Conservation (phyloP, 768 basidiomycete species). For the Panellus pusillus region DNA sequence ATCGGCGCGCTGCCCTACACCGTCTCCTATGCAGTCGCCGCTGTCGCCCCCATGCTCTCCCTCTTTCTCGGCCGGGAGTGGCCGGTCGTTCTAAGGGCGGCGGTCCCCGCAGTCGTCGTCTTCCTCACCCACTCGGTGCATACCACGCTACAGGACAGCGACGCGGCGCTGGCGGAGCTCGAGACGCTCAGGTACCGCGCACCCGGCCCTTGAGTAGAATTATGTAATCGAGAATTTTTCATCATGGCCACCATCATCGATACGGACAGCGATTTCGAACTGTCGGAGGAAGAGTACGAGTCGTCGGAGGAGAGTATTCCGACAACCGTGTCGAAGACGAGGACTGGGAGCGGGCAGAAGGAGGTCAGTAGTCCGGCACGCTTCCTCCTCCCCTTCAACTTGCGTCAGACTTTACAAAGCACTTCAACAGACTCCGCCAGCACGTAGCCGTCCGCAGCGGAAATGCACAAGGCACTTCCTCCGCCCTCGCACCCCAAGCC, state of each 20-base stretch:
- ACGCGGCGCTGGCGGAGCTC: conserved; percentile 48
- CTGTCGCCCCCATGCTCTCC: conserved; percentile 49
- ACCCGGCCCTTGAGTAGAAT: too few species aligned
- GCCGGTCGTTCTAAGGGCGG: conserved; percentile 59
- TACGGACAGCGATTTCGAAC: conserved; percentile 9
- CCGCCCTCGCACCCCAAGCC: conserved; percentile 47
- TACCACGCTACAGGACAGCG: conserved; percentile 43
- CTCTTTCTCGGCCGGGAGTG: conserved; percentile 49
- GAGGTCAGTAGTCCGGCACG: conserved; percentile 50
- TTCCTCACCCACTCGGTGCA: conserved; percentile 47
- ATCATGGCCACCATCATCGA: conserved; percentile 32
- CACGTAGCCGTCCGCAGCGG: conserved; percentile 84
- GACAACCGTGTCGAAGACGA: conserved; percentile 77
- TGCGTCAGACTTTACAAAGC: conserved; percentile 91
- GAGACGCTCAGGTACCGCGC: conserved; percentile 57
- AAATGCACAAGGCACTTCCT: conserved; percentile 58
- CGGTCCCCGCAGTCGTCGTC: conserved; percentile 41
- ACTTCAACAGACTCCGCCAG: conserved; percentile 92
- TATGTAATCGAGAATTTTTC: neutral
- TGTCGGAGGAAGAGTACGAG: conserved; percentile 24
- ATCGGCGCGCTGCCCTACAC: conserved; percentile 32
- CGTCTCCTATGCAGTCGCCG: conserved; percentile 39
- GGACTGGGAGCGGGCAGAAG: conserved; percentile 84
- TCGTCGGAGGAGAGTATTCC: conserved; percentile 50
- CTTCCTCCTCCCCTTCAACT: conserved; percentile 6